Conservation (phyloP, 140 eudicot genomes). For the Bidens hawaiensis region DNA sequence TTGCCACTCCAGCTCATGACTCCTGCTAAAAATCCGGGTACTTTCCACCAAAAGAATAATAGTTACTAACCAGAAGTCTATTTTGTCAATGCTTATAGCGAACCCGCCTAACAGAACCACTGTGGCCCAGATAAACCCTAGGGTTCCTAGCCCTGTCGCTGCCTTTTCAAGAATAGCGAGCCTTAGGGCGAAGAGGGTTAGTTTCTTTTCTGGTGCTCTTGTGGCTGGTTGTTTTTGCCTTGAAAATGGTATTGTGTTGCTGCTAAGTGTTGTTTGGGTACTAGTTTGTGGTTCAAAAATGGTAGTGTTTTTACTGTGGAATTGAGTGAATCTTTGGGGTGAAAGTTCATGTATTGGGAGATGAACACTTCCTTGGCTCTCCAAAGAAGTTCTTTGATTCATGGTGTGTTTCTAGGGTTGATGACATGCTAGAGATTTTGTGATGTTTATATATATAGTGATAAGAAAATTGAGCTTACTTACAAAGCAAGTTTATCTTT, state of each 20-base stretch:
- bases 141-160: slow-evolving; percentile 80
- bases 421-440: not conserved
- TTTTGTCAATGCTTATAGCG: slow-evolving; percentile 59
- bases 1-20: slow-evolving; percentile 96
- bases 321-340: slow-evolving; percentile 15
- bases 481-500: slow-evolving; percentile 40
- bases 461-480: slow-evolving; percentile 30
- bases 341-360: slow-evolving; percentile 45
- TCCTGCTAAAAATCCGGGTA: slow-evolving; percentile 69
- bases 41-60: slow-evolving; percentile 66
- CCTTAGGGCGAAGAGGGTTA: slow-evolving; percentile 86
- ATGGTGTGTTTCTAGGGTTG: slow-evolving; percentile 19
- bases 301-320: slow-evolving; percentile 27
- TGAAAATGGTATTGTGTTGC: slow-evolving; percentile 21
- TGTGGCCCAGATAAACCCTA: slow-evolving; percentile 94
- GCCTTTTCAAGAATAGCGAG: slow-evolving; percentile 79
- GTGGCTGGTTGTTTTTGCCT: not conserved
- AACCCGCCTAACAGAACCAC: slow-evolving; percentile 89
- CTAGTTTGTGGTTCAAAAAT: slow-evolving; percentile 55
- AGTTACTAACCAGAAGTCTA: slow-evolving; percentile 86
- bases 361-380: slow-evolving; percentile 48
- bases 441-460: slow-evolving; percentile 11
- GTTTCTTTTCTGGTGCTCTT: slow-evolving; percentile 66
- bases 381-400: slow-evolving; percentile 39
- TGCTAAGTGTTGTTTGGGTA: slow-evolving; percentile 44